Base-by-base conservation (phyloP, 169 alveolate species). In the Theileria annulata region DNA sequence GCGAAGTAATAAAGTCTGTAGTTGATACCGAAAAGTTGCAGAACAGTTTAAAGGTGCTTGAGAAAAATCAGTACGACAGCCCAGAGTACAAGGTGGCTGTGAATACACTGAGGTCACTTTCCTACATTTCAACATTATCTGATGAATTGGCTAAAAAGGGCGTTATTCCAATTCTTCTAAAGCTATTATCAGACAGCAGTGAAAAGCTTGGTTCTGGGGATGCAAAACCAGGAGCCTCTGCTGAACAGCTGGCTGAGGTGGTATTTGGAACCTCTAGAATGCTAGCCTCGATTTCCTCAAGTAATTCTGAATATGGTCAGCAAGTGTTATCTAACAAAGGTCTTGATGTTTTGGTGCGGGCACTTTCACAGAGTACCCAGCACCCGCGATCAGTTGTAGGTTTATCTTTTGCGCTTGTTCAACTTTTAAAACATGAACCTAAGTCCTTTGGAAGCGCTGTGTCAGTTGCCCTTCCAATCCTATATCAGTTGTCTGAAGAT, bases 61-160 rank as follows among this genome's bases (percentile, higher is more conserved):
- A 94, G 75, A 90, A 88, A 56, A 86, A 91, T 60, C 86, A 80
- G 19, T 90, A 94, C 28, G 97, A 95, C 23, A 79, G 94, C 28
- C 85, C 94, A 31, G 96, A 94, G 78, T 94, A 94, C 87, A 95
- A 93, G 78, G 90, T 93, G 47, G 97, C 98, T 13, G 87, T 95
- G 19, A 91, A 92, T 56, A 93, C 95, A 62, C 86, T 95, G 62
- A 91, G 96, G 33, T 93, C 96, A 15, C 93, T 95, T 92, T 94
- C 98, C 0, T 95, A 95, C 86, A 94, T 95, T 30, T 91, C 97
- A 5, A 91, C 97, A 3, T 89, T 92, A 60, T 91, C 97, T 37
- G 96, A 93, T 62, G 95, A 94, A 83, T 90, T 95, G 30, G 97
- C 94, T 37, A 79, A 93, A 81, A 93, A 93, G 27, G 97, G 97